These are phyloP conservation scores for Plasmodium fragile DNA, from an alignment of 169 alveolate species.

Conservation along the genomic window DNA sequence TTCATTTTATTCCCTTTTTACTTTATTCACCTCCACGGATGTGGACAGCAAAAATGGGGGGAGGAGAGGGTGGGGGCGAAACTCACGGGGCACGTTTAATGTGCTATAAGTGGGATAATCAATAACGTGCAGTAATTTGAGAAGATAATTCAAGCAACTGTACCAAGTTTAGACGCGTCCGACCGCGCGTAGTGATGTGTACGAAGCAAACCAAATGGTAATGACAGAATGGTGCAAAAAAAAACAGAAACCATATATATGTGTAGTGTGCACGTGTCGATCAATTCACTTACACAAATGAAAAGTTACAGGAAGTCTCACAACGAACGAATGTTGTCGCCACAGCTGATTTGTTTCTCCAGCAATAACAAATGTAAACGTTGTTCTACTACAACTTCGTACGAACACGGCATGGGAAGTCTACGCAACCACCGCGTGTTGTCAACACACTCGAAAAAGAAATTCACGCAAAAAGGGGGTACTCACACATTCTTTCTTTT, in stretches of 20 bases:
- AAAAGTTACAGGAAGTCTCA: background rate
- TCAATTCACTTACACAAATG: background rate
- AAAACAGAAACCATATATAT: background rate
- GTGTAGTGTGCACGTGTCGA: background rate
- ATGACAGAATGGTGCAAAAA: background rate
- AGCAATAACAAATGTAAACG: background rate
- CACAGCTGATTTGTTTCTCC: background rate
- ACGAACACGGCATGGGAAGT: background rate
- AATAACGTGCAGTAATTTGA: background rate
- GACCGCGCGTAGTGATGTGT: background rate
- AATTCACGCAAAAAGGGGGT: background rate
- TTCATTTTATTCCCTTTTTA: slow-evolving; percentile 37
- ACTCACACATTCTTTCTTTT: background rate
- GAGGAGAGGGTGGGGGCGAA: background rate
- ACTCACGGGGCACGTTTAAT: background rate
- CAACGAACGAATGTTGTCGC: background rate
- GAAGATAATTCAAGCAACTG: background rate
- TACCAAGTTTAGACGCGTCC: background rate
- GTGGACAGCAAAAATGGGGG: background rate
- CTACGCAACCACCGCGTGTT: background rate
- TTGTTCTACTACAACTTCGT: background rate
- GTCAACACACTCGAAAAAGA: background rate
- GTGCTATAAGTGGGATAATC: background rate
- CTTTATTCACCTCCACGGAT: background rate
- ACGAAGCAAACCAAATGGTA: background rate